Evolutionary conservation across 129 eudicot species (phyloP).

Genomic region (Flaveria robusta): DNA sequence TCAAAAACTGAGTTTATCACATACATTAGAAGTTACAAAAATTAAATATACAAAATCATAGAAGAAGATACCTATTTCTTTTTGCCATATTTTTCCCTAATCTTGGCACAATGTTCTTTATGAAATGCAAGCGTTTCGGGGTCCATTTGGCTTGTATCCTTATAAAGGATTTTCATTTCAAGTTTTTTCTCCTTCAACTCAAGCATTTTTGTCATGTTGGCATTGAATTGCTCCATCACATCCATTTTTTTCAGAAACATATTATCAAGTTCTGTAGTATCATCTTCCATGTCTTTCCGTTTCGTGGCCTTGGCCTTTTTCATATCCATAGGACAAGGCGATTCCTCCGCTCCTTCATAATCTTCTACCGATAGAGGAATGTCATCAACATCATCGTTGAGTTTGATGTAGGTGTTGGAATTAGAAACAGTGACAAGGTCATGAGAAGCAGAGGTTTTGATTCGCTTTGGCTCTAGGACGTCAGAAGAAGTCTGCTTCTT

Average conservation of each 20-base stretch:
- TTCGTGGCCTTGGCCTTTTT: neutral
- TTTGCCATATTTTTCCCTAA: slow-evolving; percentile 1
- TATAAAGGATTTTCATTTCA: slow-evolving; percentile 6
- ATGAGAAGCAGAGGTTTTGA: neutral
- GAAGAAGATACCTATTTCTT: neutral
- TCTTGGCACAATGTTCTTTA: neutral
- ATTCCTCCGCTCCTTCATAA: neutral
- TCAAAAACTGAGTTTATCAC: neutral
- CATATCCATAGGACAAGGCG: neutral
- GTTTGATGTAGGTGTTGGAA: neutral
- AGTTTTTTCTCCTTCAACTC: slow-evolving; percentile 17
- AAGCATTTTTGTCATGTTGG: slow-evolving; percentile 3
- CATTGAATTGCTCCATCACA: slow-evolving; percentile 14
- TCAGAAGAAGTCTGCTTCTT: neutral
- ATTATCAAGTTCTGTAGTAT: neutral
- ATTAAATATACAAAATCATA: neutral
- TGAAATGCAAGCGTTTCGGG: slow-evolving; percentile 15
- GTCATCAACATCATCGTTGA: neutral
- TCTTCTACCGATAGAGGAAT: neutral
- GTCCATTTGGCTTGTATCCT: neutral
- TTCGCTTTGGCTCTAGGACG: neutral
- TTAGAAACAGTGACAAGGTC: neutral
- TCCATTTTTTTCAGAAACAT: neutral
- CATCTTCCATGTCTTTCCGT: neutral
- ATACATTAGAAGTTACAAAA: neutral